Evolutionary conservation across 2,329 filamentous ascomycete genomes (phyloP).

Genomic region (Arachnopeziza araneosa): DNA sequence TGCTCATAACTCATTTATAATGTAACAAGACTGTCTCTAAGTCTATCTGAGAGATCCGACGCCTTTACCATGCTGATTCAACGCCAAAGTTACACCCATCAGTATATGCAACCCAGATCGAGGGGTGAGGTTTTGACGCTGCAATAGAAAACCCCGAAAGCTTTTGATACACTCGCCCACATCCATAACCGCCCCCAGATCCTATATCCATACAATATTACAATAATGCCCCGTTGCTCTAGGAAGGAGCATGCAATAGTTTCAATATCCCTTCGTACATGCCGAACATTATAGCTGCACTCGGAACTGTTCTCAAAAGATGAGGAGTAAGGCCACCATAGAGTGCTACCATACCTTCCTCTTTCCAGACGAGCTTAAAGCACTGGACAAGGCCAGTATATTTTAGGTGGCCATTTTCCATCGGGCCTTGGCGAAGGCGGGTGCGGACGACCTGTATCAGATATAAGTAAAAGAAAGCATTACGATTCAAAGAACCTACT

Average conservation of each 20-base stretch:
- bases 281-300: slow-evolving; percentile 93
- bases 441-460: slow-evolving; percentile 67
- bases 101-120: neutral
- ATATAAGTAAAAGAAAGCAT: neutral
- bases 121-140: slow-evolving; percentile 6
- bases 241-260: slow-evolving; percentile 28
- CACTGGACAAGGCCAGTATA: slow-evolving; percentile 87
- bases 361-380: slow-evolving; percentile 80
- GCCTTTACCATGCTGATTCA: neutral
- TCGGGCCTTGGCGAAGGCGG: slow-evolving; percentile 77
- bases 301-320: slow-evolving; percentile 83
- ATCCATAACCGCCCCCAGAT: slow-evolving; percentile 1
- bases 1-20: neutral
- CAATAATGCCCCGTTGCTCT: slow-evolving; percentile 5
- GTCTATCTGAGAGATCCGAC: slow-evolving; percentile 1
- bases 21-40: neutral
- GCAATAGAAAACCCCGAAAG: slow-evolving; percentile 4
- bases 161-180: slow-evolving; percentile 18
- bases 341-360: slow-evolving; percentile 79
- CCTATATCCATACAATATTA: slow-evolving; percentile 6
- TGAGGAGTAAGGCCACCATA: slow-evolving; percentile 92
- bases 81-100: slow-evolving; percentile 1
- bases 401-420: slow-evolving; percentile 64
- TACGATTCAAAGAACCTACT: slow-evolving; percentile 41
- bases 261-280: slow-evolving; percentile 52